Base-by-base conservation (phyloP, 768 basidiomycete species). In the Boletus coccyginus region DNA sequence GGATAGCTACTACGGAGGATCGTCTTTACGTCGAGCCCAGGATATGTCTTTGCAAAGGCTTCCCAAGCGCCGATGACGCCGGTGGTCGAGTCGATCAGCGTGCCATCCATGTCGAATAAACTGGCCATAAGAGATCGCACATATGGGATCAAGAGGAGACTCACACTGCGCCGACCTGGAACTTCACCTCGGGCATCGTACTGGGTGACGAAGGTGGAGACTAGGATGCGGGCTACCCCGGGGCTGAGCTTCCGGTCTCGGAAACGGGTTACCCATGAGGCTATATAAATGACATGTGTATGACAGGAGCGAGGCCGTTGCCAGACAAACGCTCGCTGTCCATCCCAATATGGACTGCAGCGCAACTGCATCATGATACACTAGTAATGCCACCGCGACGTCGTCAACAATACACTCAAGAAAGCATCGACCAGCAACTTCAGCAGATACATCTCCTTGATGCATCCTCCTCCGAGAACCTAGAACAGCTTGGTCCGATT, bases 401-500 rank as follows among this genome's bases (percentile, higher is more conserved):
- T 63, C 79, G 83, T 50, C 83, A 81, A 54, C 78, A 81, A 49
- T 92, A 90, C 71, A 90, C 87, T 5, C 89, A 89, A 70, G 88
- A 92, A 62, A 84, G 78, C 65, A 89, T 95, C 67, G 90, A 94
- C 78, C 86, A 90, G 68, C 92, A 95, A 71, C 80, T 95, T 11
- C 91, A 93, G 69, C 91, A 94, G 73, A 93, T 94, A 59, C 91
- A 94, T 70, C 81, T 94, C 10, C 83, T 94, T 24, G 92, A 94
- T 75, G 82, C 88, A 19, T 88, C 90, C 1, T 94, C 90, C 40
- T 88, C 91, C 17, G 95, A 97, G 75, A 98, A 97, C 71, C 81
- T 97, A 39, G 95, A 98, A 74, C 92, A 96, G 62, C 86, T 98
- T 14, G 94, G 91, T 27, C 95, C 95, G 33, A 86, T 98, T 36